Conservation (phyloP, 2,329 filamentous ascomycete genomes). For the Ophiocordyceps robertsii region DNA sequence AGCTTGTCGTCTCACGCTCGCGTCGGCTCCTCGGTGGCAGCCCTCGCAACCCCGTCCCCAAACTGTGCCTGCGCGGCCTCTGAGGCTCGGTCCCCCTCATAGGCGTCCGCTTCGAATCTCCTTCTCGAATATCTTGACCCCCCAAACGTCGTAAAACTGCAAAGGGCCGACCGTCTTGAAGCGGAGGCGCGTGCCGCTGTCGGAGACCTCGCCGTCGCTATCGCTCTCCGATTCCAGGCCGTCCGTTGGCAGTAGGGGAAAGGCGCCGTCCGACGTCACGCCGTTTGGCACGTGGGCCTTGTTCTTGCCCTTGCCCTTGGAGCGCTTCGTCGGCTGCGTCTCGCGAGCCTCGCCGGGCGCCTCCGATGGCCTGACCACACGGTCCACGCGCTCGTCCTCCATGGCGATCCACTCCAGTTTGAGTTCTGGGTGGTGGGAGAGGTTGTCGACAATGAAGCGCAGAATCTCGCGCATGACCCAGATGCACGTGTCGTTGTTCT, state of each 20-base stretch:
- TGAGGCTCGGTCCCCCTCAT: constrained; percentile 1
- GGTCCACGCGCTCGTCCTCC: constrained; percentile 34
- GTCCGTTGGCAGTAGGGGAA: constrained; percentile 15
- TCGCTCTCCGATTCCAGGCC: constrained; percentile 19
- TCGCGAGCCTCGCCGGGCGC: constrained; percentile 10
- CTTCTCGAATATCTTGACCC: constrained; percentile 44
- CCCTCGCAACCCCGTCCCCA: no score
- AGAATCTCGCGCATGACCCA: constrained; percentile 43
- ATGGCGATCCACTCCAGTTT: constrained; percentile 47
- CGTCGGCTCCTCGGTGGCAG: no score
- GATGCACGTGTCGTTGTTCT: constrained; percentile 41
- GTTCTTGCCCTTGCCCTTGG: constrained; percentile 22
- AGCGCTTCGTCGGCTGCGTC: constrained; percentile 14
- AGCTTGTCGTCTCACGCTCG: no score
- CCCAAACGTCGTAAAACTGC: constrained; percentile 27
- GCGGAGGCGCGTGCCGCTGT: constrained; percentile 17
- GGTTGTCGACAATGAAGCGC: constrained; percentile 44
- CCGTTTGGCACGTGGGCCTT: constrained; percentile 10
- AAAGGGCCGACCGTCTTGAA: constrained; percentile 22
- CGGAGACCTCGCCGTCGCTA: constrained; percentile 17
- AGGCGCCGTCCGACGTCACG: constrained; percentile 5
- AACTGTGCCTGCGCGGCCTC: background rate
- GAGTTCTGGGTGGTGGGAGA: constrained; percentile 39
- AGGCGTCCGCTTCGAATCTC: constrained; percentile 29
- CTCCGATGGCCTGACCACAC: constrained; percentile 29